Conservation (phyloP, 371 early-diverging fungal genomes). For the Apophysomyces sp. region DNA sequence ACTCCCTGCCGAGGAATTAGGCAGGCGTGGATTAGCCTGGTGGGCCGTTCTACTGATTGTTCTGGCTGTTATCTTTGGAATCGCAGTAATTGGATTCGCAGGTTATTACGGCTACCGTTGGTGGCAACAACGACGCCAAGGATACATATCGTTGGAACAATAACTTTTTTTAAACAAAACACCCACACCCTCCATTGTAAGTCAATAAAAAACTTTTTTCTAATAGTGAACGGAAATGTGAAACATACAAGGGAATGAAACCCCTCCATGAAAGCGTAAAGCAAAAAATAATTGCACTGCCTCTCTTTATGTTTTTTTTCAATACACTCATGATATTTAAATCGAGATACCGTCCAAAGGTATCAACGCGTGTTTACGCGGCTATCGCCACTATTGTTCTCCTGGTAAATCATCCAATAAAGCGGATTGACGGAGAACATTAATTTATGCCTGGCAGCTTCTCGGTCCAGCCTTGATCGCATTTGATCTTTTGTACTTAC, state of each 20-base stretch:
- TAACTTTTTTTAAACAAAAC: neutral
- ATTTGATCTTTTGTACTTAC: neutral
- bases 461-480: constrained; percentile 4
- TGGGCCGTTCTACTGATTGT: constrained; percentile 24
- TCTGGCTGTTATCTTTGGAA: constrained; percentile 6
- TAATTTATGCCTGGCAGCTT: neutral
- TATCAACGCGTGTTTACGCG: neutral
- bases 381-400: neutral
- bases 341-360: neutral
- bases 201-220: neutral
- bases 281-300: neutral
- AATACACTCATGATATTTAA: neutral
- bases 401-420: neutral
- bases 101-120: constrained; percentile 23
- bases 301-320: neutral
- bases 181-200: neutral
- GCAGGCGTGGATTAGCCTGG: constrained; percentile 14
- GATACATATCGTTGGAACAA: constrained; percentile 19
- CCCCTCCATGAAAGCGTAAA: neutral
- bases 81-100: constrained; percentile 9
- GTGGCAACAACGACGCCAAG: constrained; percentile 25
- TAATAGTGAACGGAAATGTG: neutral
- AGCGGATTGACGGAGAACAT: neutral
- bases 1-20: constrained; percentile 11
- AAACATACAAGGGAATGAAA: neutral